phyloP scores from a whole-genome alignment of 306 rosid genomes.

The Sicyos edulis region DNA sequence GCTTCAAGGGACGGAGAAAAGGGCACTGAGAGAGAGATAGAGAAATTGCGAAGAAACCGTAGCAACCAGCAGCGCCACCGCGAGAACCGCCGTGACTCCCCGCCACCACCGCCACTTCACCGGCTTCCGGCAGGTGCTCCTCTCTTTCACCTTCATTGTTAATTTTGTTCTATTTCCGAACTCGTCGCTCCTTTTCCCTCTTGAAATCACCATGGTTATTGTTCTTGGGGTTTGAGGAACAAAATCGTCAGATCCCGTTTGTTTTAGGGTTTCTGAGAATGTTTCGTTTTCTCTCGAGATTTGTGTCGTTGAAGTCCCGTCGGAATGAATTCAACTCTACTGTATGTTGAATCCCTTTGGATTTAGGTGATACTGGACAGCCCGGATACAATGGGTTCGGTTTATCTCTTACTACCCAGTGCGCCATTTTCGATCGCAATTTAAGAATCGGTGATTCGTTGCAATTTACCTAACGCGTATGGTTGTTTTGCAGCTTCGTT shows the following conservation, averaged over 20 bases:
- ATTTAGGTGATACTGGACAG: not conserved
- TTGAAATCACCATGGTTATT: not conserved
- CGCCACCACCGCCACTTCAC: constrained; percentile 2
- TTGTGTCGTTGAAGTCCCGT: not conserved
- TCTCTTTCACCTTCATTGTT: constrained; percentile 10
- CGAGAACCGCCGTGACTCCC: constrained; percentile 4
- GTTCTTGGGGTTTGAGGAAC: not conserved
- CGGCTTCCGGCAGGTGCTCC: constrained; percentile 16
- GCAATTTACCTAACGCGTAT: too few species aligned
- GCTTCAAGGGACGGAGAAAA: constrained; percentile 1
- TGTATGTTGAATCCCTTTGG: not conserved
- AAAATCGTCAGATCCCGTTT: constrained; percentile 25
- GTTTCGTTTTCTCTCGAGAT: not conserved
- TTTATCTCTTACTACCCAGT: not conserved
- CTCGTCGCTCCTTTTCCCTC: not conserved
- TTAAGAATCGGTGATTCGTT: not conserved
- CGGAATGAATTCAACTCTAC: constrained; percentile 3
- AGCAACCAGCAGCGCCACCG: constrained; percentile 22
- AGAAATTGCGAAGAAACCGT: not conserved
- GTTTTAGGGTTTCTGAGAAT: constrained; percentile 7
- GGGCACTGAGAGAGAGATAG: not conserved
- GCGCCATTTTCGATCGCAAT: constrained; percentile 8
- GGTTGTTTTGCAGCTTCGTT: constrained; percentile 29
- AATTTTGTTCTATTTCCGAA: not conserved
- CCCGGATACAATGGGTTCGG: not conserved